Conservation (phyloP, 148 eudicot species). For the Cornus kousa region DNA sequence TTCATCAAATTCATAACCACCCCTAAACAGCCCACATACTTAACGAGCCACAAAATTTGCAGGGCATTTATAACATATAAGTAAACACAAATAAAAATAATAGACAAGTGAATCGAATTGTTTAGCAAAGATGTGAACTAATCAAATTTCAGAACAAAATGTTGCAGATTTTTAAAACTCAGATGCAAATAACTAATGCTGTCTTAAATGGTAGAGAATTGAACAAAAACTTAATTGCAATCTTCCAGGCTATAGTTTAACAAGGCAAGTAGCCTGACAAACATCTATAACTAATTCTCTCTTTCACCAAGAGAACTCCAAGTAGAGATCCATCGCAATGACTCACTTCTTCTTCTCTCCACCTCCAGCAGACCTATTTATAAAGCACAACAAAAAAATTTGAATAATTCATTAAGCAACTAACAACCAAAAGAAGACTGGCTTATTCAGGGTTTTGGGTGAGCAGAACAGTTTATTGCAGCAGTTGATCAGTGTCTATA, state of each 20-base stretch:
- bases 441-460: too few relatives aligned
- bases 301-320: not conserved
- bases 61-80: too few relatives aligned
- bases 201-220: not conserved
- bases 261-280: not conserved
- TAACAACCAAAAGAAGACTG: too few relatives aligned
- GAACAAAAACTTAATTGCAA: constrained; percentile 2
- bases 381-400: too few relatives aligned
- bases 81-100: too few relatives aligned
- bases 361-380: constrained; percentile 18
- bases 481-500: not conserved
- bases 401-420: not conserved
- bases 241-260: not conserved
- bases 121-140: not conserved
- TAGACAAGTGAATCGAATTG: not conserved
- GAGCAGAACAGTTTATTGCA: not conserved
- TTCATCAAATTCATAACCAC: too few relatives aligned
- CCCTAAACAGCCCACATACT: too few relatives aligned
- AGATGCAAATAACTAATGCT: not conserved
- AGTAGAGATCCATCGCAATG: not conserved
- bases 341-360: constrained; percentile 31
- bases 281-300: not conserved
- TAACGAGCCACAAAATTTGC: too few relatives aligned
- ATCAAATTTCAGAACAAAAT: not conserved
- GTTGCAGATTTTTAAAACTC: not conserved